Base-by-base conservation (phyloP, 768 basidiomycete genomes). In the Trametes sanguinea region DNA sequence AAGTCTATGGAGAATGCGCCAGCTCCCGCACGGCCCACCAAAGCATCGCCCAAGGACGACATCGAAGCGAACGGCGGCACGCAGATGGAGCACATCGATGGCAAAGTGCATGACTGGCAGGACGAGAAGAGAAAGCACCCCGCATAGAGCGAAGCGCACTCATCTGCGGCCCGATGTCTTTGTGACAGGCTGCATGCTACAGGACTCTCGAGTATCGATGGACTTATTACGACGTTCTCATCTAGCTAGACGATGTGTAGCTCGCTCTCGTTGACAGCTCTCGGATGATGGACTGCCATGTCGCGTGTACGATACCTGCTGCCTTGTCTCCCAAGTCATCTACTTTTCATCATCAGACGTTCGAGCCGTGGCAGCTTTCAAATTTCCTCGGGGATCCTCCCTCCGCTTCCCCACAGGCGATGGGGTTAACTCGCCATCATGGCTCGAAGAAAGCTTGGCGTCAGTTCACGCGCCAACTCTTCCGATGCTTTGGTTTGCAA, bases 1-100 rank as follows among this genome's bases (percentile, higher is more conserved):
- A 81, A 81, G 71, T 71, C 78, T 39, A 66, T 71, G 4, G 76
- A 78, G 57, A 62, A 68, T 14, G 62, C 69, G 8, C 69, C 52
- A 39, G 52, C 65, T n/a, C 44, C 62, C 17, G 62, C 69, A 40
- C 57, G 30, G 16, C 54, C 50, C 22, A 29, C 42, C 13, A 53
- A 59, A 60, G 68, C 75, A 22, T 62, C 70, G 33, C 72, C 68
- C 32, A 73, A 71, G 17, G 68, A 73, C 61, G 81, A 83, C 64
- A 64, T 80, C 27, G 81, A 81, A 63, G 72, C 76, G 6, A 62
- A 68, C n/a, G 67, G 67, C 6, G 63, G 54, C 44, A 67, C 65
- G 30, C 69, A 68, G 14, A 66, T 57, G 51, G 67, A 54, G 27
- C 51, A 57, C 22, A 44, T 64, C 47, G 63, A 64, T n/a, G 66